Evolutionary conservation across 768 basidiomycete species (phyloP), one percentile per base, ranked within the genome.

Genomic region (Ramaria rubella): DNA sequence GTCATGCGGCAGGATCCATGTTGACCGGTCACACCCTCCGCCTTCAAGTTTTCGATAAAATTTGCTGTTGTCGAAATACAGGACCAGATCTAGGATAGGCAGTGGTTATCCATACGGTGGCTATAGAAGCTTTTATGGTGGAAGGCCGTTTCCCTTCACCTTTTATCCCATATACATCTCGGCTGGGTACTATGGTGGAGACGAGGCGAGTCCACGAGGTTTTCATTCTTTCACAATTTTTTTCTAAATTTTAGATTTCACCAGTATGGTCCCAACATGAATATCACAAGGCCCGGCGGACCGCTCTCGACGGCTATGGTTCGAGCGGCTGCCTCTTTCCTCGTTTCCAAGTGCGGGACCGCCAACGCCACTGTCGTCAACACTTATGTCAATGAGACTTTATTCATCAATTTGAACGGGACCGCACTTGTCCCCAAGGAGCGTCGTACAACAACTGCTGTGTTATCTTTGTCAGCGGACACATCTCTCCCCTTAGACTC

Each of bases 371-470:
- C 46, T 11, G 46, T 48, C 4, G 17, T 15, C 3, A 26, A 26
- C 15, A 30, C 46, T 26, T 48, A 48, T 24, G 24, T 26, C 23
- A 48, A 48, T 27, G 46, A 24, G 7, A 15, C 46, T 5, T 9
- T 17, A 24, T 7, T n/a, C n/a, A 9, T 30, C 3, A 38, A 38
- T 38, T n/a, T n/a, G n/a, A 42, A 42, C 40, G 40, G 40, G 2
- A 42, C 40, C 7, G 40, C 40, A 21, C 14, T 42, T 21, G 40
- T 19, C 17, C 57, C 60, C 52, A 61, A 23, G 31, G 52, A 19
- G 45, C 59, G 4, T 58, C 58, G 44, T 59, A 59, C 26, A 55
- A 58, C 27, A 11, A 54, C 15, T 11, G 52, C 58, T 2, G 15
- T 24, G 23, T 24, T 26, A 19, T 24, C 46, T 24, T 15, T 48